Conservation (phyloP, 1,284 basidiomycete genomes). For the Inonotus obliquus region DNA sequence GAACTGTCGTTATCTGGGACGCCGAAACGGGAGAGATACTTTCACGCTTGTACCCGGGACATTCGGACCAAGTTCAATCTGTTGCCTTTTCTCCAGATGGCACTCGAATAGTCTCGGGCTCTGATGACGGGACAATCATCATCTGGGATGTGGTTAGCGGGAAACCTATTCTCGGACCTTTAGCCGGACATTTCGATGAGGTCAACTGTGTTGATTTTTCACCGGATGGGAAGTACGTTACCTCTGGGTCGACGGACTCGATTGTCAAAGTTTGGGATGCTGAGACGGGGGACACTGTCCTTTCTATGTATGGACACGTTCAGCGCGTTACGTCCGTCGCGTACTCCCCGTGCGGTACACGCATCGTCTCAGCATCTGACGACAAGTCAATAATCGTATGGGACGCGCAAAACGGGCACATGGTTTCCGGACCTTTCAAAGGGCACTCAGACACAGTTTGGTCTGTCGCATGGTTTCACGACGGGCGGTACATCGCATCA, state of each 20-base stretch:
- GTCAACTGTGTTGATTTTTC: conserved; percentile 7
- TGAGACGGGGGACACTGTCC: background rate
- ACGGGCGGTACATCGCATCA: background rate
- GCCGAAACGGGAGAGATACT: background rate
- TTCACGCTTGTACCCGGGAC: background rate
- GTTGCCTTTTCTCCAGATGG: background rate
- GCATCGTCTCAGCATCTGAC: conserved; percentile 6
- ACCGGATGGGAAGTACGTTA: conserved; percentile 13
- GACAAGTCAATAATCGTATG: conserved; percentile 12
- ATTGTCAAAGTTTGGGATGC: conserved; percentile 1
- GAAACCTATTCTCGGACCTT: background rate
- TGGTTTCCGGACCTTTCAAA: background rate
- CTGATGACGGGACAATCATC: background rate
- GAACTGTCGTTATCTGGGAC: background rate
- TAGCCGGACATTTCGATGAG: background rate
- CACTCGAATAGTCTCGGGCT: background rate
- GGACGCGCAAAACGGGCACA: background rate
- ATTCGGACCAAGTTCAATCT: background rate
- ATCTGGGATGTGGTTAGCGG: background rate
- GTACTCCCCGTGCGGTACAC: conserved; percentile 6
- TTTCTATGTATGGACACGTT: conserved; percentile 24
- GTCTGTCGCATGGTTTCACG: background rate
- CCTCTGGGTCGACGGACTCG: conserved; percentile 11
- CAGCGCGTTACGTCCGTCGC: background rate
- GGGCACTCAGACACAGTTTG: background rate